Evolutionary conservation across 2,329 filamentous ascomycete species (phyloP).

Genomic region (Penicillium griseofulvum): DNA sequence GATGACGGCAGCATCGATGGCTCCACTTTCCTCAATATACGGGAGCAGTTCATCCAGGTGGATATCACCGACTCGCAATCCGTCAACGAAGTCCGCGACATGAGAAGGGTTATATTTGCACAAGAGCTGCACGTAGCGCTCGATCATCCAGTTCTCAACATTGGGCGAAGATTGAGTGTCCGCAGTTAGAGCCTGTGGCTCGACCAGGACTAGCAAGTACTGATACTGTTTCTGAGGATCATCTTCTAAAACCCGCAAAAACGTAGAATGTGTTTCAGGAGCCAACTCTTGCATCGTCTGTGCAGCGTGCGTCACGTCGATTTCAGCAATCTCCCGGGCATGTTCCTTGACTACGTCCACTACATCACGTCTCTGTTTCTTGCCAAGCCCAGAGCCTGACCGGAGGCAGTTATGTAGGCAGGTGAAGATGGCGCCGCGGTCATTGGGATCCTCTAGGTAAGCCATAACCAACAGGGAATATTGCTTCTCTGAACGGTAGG

Average conservation of each 20-base stretch:
- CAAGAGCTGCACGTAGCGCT: constrained; percentile 87
- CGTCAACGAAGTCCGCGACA: constrained; percentile 79
- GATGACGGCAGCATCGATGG: constrained; percentile 88
- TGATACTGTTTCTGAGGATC: constrained; percentile 65
- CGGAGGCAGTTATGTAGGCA: constrained; percentile 75
- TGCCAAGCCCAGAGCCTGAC: constrained; percentile 59
- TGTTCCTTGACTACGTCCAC: constrained; percentile 64
- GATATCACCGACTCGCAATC: constrained; percentile 73
- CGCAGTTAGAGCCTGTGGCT: constrained; percentile 52
- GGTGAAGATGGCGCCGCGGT: constrained; percentile 71
- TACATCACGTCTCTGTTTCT: constrained; percentile 71
- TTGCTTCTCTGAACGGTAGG: constrained; percentile 76
- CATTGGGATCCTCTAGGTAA: constrained; percentile 81
- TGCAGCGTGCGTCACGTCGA: constrained; percentile 66
- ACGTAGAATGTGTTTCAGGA: constrained; percentile 62
- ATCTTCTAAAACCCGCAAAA: constrained; percentile 62
- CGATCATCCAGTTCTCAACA: constrained; percentile 62
- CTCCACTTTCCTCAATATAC: constrained; percentile 82
- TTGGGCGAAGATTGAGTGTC: constrained; percentile 30
- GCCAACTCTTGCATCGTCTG: constrained; percentile 61
- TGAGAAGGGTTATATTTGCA: constrained; percentile 78
- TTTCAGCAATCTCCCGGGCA: constrained; percentile 63
- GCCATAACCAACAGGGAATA: constrained; percentile 74
- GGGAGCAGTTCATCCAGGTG: constrained; percentile 77
- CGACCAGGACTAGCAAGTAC: constrained; percentile 76